Base-by-base conservation (phyloP, 2,329 filamentous ascomycete genomes). In the Alternaria metachromatica region DNA sequence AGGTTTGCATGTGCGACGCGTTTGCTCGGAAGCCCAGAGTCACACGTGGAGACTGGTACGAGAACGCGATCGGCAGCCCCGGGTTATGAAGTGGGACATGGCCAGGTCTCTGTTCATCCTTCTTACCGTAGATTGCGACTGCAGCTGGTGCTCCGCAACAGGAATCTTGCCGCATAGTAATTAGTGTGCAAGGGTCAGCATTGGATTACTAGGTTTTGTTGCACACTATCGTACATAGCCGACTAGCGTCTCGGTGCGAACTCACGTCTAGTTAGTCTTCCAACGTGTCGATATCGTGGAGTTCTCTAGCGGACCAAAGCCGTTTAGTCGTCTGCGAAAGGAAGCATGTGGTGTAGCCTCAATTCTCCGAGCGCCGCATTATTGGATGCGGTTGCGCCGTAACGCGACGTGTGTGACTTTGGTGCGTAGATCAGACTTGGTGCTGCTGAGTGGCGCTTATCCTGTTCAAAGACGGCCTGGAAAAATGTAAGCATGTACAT, bases 231-330 rank as follows among this genome's bases (percentile, higher is more conserved):
- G 25, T 18, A 45, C 37, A 58, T 56, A 48, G 21, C 23, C 25
- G 46, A 23, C 20, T 62, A 59, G 49, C 23, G 30, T n/a, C 60
- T 49, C 26, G 59, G 37, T 37, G 25, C 25, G 18, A 51, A 30
- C 30, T 50, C 41, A 15, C 26, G 37, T 43, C 26, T 28, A 37
- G 30, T 41, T 25, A 59, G 55, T 23, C 23, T 48, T 41, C 13
- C 30, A 62, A 50, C 60, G 45, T 43, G 58, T 49, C 45, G 55
- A 62, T 62, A 62, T 54, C 41, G 43, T 49, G 28, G 21, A 26
- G 18, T 62, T 59, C 21, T 62, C 60, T 62, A 62, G 55, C 55
- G 43, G 60, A 25, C 49, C 49, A 20, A 20, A 46, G 23, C 28
- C 28, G 48, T 58, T 26, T 44, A 30, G 30, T 43, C 25, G 9